These are phyloP conservation scores for Claviceps capensis DNA, from an alignment of 2,329 filamentous ascomycete genomes.

Conservation along the genomic window DNA sequence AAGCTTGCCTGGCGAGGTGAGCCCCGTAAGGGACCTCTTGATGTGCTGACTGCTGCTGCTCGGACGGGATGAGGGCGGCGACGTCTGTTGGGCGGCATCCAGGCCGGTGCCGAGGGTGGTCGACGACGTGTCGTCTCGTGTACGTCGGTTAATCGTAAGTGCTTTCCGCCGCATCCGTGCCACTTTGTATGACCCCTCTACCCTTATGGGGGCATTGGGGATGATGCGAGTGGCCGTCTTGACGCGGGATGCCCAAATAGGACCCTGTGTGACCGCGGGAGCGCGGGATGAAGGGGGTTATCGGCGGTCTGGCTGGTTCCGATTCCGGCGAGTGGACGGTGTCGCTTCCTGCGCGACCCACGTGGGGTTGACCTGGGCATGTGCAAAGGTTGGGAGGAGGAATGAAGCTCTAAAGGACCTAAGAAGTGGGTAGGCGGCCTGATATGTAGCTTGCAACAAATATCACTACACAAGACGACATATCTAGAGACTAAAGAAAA, in stretches of 20 bases:
- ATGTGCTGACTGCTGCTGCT: constrained; percentile 34
- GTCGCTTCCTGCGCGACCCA: too few species aligned
- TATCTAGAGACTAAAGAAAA: too few species aligned
- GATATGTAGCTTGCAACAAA: too few species aligned
- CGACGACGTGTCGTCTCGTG: constrained; percentile 5
- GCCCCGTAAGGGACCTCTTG: constrained; percentile 41
- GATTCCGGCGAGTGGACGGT: too few species aligned
- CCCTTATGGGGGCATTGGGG: background rate
- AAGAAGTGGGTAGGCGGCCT: too few species aligned
- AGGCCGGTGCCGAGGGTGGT: constrained; percentile 4
- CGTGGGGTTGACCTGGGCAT: too few species aligned
- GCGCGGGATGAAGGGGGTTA: too few species aligned
- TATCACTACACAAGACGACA: too few species aligned
- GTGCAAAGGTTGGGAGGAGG: too few species aligned
- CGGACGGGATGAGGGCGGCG: constrained; percentile 8
- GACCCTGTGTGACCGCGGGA: too few species aligned
- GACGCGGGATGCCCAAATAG: background rate
- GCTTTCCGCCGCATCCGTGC: background rate
- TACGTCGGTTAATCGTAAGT: background rate
- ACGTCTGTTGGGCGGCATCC: constrained; percentile 1
- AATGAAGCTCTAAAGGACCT: too few species aligned
- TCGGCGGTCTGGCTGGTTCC: too few species aligned
- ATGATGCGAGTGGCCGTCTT: constrained; percentile 4
- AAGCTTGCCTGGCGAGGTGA: constrained; percentile 33
- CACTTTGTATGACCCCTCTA: background rate